Base-by-base conservation (phyloP, 768 basidiomycete genomes). In the Boletus eberwhitei region DNA sequence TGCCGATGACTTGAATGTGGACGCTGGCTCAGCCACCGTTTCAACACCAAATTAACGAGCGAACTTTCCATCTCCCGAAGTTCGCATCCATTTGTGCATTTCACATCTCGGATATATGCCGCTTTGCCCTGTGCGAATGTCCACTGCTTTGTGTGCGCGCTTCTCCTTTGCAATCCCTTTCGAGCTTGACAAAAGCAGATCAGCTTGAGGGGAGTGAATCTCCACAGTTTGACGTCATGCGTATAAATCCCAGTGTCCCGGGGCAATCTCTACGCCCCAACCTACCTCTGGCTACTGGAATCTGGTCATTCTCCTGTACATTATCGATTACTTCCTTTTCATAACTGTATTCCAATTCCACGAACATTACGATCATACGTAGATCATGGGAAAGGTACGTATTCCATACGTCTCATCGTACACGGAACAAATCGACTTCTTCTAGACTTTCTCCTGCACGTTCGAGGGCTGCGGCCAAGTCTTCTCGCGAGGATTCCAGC, bases 391-490 rank as follows among this genome's bases (percentile, higher is more conserved):
- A 8, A 31, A 52, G 36, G 50, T 52, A 31, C 5, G 50, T 14
- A 12, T 24, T 26, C 21, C 13, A 14, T 19, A n/a, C 37, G 7
- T 38, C 16, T 7, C 5, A 31, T 50, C 11, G 8, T 7, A 9
- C 16, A 11, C 19, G 7, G 1, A 19, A 17, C n/a, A 36, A 5
- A 53, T n/a, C 19, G 7, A 29, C 35, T 40, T 2, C 11, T 13
- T 34, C 4, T 16, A 66, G 65, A 24, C 17, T 12, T 49, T 37
- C 37, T 2, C 43, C 4, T 66, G 64, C 42, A 11, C 52, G 14
- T 21, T 38, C 14, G 14, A 17, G 0, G 17, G 42, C 17, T 68
- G 65, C 22, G 32, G n/a, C n/a, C 24, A 3, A 21, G 42, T 24
- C 36, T 66, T 68, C 22, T 4, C 9, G 12, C 54, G 26, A 32